phyloP scores from a whole-genome alignment of 768 basidiomycete species.

The Ramaria rubella region DNA sequence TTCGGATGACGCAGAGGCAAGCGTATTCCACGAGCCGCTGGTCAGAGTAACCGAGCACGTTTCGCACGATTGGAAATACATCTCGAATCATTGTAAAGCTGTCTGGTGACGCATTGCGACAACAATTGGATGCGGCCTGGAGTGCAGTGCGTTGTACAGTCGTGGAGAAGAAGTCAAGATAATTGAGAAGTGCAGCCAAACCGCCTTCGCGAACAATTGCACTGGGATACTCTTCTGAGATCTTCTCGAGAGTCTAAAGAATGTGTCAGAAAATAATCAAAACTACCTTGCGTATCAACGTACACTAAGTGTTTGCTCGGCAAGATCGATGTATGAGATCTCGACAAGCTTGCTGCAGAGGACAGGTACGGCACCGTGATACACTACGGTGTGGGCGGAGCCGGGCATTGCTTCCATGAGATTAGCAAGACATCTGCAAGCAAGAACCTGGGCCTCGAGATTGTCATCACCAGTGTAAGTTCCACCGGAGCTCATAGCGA shows the following conservation, averaged over 20 bases:
- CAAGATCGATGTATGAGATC: conserved; percentile 96
- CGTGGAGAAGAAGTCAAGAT: conserved; percentile 97
- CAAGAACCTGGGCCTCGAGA: conserved; percentile 90
- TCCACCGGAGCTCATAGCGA: conserved; percentile 73
- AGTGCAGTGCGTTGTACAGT: conserved; percentile 95
- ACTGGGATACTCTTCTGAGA: conserved; percentile 94
- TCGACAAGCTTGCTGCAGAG: conserved; percentile 95
- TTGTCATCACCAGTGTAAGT: conserved; percentile 75
- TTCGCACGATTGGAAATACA: conserved; percentile 89
- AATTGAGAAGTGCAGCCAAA: conserved; percentile 85
- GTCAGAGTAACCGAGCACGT: conserved; percentile 86
- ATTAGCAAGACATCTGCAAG: conserved; percentile 94
- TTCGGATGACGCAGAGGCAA: conserved; percentile 88
- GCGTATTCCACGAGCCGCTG: conserved; percentile 97
- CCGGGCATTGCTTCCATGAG: conserved; percentile 99
- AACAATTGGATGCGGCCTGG: conserved; percentile 95
- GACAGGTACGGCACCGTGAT: conserved; percentile 96
- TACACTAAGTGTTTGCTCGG: conserved; percentile 96
- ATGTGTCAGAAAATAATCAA: conserved; percentile 14
- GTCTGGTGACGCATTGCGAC: conserved; percentile 84
- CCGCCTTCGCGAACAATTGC: conserved; percentile 96
- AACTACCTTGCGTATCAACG: conserved; percentile 31
- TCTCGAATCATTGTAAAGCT: conserved; percentile 84
- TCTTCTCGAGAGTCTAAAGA: conserved; percentile 89
- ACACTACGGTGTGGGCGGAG: conserved; percentile 94